Conservation (phyloP, 2,329 filamentous ascomycete genomes). For the Aureobasidium sp. region DNA sequence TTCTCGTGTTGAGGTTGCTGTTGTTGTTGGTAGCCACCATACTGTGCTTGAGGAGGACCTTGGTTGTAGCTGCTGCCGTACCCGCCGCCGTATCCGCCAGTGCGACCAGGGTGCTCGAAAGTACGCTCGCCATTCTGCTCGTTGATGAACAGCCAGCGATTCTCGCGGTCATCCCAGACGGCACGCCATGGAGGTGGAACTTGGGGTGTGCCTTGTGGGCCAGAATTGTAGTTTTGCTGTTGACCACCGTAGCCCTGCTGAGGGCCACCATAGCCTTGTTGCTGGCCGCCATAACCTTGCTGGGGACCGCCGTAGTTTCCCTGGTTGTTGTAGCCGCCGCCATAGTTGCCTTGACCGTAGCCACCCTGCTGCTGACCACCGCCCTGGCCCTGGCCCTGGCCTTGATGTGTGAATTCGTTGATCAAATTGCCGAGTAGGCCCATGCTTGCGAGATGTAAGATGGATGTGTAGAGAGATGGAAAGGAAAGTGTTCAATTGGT, state of each 20-base stretch:
- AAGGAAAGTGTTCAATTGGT: too few relatives aligned
- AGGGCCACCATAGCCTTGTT: conserved; percentile 15
- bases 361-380: conserved; percentile 12
- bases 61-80: conserved; percentile 19
- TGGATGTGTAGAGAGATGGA: neutral
- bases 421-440: conserved; percentile 28
- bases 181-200: conserved; percentile 39
- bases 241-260: neutral
- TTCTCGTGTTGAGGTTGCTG: neutral
- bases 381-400: conserved; percentile 17
- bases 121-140: conserved; percentile 39
- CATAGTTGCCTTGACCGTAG: neutral
- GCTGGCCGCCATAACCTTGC: conserved; percentile 18
- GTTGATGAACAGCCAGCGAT: conserved; percentile 42
- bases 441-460: conserved; percentile 16
- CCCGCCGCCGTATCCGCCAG: conserved; percentile 19
- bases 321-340: conserved; percentile 10
- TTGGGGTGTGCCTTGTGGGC: conserved; percentile 21
- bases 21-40: conserved; percentile 11
- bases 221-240: conserved; percentile 13
- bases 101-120: conserved; percentile 31
- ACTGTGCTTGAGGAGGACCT: conserved; percentile 19
- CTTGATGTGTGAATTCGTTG: conserved; percentile 23
- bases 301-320: conserved; percentile 19
- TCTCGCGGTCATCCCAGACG: conserved; percentile 37